phyloP scores from a whole-genome alignment of 345 rosid genomes.

The Citrus medica region DNA sequence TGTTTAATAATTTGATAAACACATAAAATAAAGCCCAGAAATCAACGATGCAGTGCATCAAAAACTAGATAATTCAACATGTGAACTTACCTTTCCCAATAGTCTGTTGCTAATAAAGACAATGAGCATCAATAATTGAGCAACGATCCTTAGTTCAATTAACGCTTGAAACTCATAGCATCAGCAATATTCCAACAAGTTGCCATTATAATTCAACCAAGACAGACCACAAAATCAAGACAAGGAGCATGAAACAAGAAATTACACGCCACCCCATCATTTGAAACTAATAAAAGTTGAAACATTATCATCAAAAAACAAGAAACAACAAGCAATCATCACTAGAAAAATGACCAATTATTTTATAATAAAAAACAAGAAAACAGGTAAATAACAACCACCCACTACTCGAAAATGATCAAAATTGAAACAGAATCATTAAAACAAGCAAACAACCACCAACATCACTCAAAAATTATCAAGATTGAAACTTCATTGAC shows the following conservation, averaged over 20 bases:
- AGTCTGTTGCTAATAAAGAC: neutral
- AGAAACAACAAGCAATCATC: neutral
- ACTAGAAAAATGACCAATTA: neutral
- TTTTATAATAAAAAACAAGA: neutral
- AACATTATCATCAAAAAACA: neutral
- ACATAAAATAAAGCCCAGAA: neutral
- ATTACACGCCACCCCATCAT: neutral
- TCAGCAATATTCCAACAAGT: neutral
- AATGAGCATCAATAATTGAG: neutral
- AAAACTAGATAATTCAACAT: neutral
- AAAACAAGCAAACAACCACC: neutral
- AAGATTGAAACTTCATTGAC: neutral
- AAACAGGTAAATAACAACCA: neutral
- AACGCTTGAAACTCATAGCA: neutral
- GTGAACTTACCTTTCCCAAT: neutral
- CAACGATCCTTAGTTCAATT: neutral
- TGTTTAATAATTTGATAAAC: neutral
- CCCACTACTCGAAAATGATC: neutral
- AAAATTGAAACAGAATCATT: neutral
- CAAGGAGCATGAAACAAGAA: neutral
- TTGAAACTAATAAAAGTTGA: neutral
- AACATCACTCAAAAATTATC: neutral
- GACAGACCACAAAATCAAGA: neutral
- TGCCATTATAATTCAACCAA: neutral
- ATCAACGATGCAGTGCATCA: neutral